Conservation (phyloP, 371 early-diverging fungal species). For the Apophysomyces ossiformis region DNA sequence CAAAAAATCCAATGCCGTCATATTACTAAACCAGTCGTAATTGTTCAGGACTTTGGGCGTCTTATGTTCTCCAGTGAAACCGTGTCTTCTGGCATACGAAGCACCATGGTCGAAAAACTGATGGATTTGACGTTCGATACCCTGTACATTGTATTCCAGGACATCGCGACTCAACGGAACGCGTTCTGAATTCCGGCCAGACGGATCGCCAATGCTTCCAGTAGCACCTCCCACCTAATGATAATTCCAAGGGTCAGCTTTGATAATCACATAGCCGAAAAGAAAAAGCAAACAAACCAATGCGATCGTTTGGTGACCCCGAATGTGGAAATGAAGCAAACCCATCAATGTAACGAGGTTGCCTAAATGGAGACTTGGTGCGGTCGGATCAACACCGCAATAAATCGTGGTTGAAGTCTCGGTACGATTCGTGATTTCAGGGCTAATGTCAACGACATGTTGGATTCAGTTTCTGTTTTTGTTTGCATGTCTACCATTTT, state of each 20-base stretch:
- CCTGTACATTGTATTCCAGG: conserved; percentile 67
- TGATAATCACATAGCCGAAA: background rate
- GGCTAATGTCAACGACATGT: conserved; percentile 28
- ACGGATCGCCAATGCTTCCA: conserved; percentile 94
- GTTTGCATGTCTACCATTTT: background rate
- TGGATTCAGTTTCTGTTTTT: background rate
- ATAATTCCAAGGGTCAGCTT: too few relatives aligned
- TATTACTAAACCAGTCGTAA: conserved; percentile 76
- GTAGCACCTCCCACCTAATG: conserved; percentile 90
- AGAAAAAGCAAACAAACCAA: conserved; percentile 57
- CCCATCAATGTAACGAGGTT: conserved; percentile 88
- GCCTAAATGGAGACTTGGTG: conserved; percentile 88
- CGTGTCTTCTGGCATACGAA: conserved; percentile 59
- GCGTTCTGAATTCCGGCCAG: conserved; percentile 85
- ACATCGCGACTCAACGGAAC: conserved; percentile 59
- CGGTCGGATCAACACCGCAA: conserved; percentile 96
- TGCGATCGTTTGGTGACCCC: conserved; percentile 85
- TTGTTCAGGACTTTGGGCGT: conserved; percentile 77
- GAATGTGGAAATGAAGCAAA: conserved; percentile 81
- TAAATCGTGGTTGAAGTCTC: conserved; percentile 70
- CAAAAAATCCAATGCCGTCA: conserved; percentile 84
- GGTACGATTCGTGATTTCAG: conserved; percentile 53
- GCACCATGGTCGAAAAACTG: conserved; percentile 73
- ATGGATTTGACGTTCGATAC: conserved; percentile 74
- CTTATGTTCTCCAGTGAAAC: conserved; percentile 28